phyloP scores from a whole-genome alignment of 306 rosid species.

The peach (Prunus persica) region Prunus_persica_NCBIv2 NC_034009.1:37309501-37310000 shows the following conservation, averaged over 20 bases:
- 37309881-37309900: not conserved
- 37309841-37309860: not conserved
- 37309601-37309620: not conserved
- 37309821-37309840: not conserved
- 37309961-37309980: not conserved
- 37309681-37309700: not conserved
- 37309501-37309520: not conserved
- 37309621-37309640: not conserved
- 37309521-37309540: not conserved
- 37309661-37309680: not conserved
- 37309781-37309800: not conserved
- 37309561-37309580: not conserved
- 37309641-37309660: not conserved
- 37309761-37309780: not conserved
- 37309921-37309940: not conserved
- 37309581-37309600: not conserved
- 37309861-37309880: not conserved
- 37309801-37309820: not conserved
- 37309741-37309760: not conserved
- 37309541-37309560: not conserved
- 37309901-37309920: not conserved
- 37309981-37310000: not conserved
- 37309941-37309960: not conserved
- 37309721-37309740: not conserved
- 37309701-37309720: not conserved